These are phyloP conservation scores for Gnomoniopsis smithogilvyi DNA, from an alignment of 2,329 filamentous ascomycete genomes.

Conservation along the genomic window DNA sequence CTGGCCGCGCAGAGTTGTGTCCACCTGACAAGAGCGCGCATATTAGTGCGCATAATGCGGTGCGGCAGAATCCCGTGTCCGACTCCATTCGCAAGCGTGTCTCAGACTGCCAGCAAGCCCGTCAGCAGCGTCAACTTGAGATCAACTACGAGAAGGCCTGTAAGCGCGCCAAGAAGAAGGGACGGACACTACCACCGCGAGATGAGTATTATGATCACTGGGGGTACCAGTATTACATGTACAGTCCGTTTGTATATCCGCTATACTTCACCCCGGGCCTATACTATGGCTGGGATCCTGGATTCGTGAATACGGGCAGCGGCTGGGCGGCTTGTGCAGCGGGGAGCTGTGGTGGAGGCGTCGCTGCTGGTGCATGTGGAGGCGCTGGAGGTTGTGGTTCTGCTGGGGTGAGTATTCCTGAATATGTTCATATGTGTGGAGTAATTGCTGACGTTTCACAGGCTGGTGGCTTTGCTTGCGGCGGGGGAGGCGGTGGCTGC, in stretches of 20 bases:
- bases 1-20: constrained; percentile 46
- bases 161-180: constrained; percentile 47
- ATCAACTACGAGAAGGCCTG: constrained; percentile 54
- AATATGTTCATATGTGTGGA: background rate
- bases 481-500: background rate
- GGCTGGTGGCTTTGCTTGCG: constrained; percentile 7
- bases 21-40: constrained; percentile 60
- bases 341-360: constrained; percentile 47
- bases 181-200: constrained; percentile 42
- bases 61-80: constrained; percentile 32
- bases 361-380: constrained; percentile 42
- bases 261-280: constrained; percentile 39
- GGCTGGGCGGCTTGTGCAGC: constrained; percentile 38
- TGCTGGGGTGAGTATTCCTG: constrained; percentile 18
- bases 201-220: constrained; percentile 52
- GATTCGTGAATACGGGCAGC: constrained; percentile 29
- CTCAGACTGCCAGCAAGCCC: constrained; percentile 33
- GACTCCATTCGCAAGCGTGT: constrained; percentile 26
- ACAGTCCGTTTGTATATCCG: constrained; percentile 43
- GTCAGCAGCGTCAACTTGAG: constrained; percentile 39
- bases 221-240: constrained; percentile 50
- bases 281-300: constrained; percentile 44
- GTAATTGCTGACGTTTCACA: background rate
- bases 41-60: constrained; percentile 70
- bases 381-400: constrained; percentile 34